phyloP scores from a whole-genome alignment of 768 basidiomycete species.

The Tulasnella calospora region DNA sequence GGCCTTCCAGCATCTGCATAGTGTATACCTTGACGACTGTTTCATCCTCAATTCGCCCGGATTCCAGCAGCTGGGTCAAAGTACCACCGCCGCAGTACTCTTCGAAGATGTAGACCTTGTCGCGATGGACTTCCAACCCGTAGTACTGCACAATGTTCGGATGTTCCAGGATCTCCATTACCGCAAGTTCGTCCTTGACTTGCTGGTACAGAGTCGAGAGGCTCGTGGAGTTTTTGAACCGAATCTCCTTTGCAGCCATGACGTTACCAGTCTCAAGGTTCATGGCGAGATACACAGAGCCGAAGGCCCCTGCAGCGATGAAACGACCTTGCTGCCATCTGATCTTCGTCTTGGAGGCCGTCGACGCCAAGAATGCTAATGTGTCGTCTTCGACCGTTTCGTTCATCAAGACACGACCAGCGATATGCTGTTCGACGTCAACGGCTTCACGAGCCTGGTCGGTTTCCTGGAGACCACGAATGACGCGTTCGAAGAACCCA shows the following conservation, averaged over 20 bases:
- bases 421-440: slow-evolving; percentile 63
- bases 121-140: slow-evolving; percentile 96
- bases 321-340: slow-evolving; percentile 98
- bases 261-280: slow-evolving; percentile 92
- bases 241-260: slow-evolving; percentile 99
- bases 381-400: slow-evolving; percentile 92
- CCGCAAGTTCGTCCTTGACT: slow-evolving; percentile 90
- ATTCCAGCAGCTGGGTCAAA: slow-evolving; percentile 78
- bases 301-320: slow-evolving; percentile 98
- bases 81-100: slow-evolving; percentile 98
- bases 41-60: slow-evolving; percentile 95
- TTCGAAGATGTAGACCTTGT: slow-evolving; percentile 98
- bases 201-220: slow-evolving; percentile 83
- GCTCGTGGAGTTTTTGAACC: slow-evolving; percentile 88
- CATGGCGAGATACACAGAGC: slow-evolving; percentile 98
- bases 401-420: slow-evolving; percentile 91
- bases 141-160: slow-evolving; percentile 98
- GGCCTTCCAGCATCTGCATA: slow-evolving; percentile 92
- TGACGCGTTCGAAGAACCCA: slow-evolving; percentile 68
- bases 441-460: slow-evolving; percentile 60
- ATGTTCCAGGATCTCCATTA: slow-evolving; percentile 98
- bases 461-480: slow-evolving; percentile 54
- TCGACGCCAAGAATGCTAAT: slow-evolving; percentile 88
- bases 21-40: slow-evolving; percentile 93
- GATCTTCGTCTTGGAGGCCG: slow-evolving; percentile 91